Conservation (phyloP, 1,284 basidiomycete species). For the Microbotryomycetes sp. region DNA sequence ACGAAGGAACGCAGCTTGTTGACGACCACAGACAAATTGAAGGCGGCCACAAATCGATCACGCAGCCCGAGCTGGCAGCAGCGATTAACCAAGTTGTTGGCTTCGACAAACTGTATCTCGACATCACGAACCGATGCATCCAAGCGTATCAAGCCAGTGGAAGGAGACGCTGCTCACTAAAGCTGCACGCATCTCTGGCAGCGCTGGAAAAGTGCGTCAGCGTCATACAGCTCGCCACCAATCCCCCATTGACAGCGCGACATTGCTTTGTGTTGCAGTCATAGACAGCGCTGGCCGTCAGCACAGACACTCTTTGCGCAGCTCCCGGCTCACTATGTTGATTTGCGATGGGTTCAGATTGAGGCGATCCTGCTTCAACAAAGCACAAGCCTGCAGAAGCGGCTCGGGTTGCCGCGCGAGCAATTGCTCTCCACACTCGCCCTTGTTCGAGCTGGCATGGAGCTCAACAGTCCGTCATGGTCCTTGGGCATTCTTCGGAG, state of each 20-base stretch:
- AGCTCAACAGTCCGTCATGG: constrained; percentile 3
- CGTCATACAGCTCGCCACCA: too few species aligned
- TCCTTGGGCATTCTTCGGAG: constrained; percentile 41
- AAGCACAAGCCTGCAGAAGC: constrained; percentile 51
- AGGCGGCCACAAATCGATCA: constrained; percentile 45
- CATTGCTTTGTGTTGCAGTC: constrained; percentile 47
- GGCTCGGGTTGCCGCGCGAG: constrained; percentile 34
- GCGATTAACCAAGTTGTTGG: constrained; percentile 54
- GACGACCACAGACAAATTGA: not conserved
- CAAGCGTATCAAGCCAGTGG: constrained; percentile 72
- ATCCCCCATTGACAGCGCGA: too few species aligned
- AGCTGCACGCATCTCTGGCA: constrained; percentile 74
- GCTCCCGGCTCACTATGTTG: constrained; percentile 68
- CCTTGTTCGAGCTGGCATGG: constrained; percentile 35
- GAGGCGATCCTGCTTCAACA: constrained; percentile 66
- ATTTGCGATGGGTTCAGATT: constrained; percentile 63
- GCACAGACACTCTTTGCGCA: constrained; percentile 66
- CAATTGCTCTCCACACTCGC: constrained; percentile 36
- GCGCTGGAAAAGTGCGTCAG: constrained; percentile 75
- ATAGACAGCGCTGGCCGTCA: constrained; percentile 55
- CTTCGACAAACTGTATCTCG: constrained; percentile 69
- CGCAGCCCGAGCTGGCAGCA: constrained; percentile 57
- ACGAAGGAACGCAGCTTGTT: constrained; percentile 13
- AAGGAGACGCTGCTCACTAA: constrained; percentile 73
- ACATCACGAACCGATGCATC: constrained; percentile 69